Conservation (phyloP, 768 basidiomycete genomes). For the Trametes maxima region DNA sequence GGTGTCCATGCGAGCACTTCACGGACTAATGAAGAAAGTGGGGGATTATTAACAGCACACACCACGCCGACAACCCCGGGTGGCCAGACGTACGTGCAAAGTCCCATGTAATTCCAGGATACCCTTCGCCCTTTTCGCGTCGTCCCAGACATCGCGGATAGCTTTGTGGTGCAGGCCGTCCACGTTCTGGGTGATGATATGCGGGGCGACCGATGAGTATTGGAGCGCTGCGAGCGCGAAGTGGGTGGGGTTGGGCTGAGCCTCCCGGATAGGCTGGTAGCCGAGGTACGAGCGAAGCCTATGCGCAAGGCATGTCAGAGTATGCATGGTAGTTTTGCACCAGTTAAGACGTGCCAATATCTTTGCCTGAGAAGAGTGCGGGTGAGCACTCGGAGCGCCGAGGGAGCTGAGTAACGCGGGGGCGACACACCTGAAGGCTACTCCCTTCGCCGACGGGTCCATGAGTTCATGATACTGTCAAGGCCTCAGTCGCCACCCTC, state of each 20-base stretch:
- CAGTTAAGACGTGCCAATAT: constrained; percentile 63
- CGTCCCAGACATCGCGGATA: constrained; percentile 47
- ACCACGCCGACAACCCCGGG: no score
- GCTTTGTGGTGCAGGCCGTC: constrained; percentile 93
- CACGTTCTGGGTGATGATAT: constrained; percentile 88
- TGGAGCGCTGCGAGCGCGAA: constrained; percentile 84
- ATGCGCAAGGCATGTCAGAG: background rate
- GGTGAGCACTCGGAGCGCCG: background rate
- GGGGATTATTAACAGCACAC: no score
- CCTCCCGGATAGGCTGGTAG: constrained; percentile 84
- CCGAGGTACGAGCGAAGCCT: constrained; percentile 78
- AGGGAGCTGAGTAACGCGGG: background rate
- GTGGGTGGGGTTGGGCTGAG: constrained; percentile 88
- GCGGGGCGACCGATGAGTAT: constrained; percentile 58
- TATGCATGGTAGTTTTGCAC: background rate
- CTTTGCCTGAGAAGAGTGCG: constrained; percentile 56
- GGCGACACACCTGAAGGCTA: constrained; percentile 62
- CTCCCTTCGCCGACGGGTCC: constrained; percentile 69
- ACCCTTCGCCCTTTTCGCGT: constrained; percentile 37
- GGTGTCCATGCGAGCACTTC: constrained; percentile 74
- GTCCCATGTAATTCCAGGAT: constrained; percentile 91
- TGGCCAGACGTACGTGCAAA: constrained; percentile 58
- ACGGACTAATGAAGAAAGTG: constrained; percentile 55
- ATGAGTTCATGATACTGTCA: constrained; percentile 76
- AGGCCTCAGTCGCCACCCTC: constrained; percentile 23